phyloP scores from a whole-genome alignment of 305 asterid species.

The Ajuga reptans region DNA sequence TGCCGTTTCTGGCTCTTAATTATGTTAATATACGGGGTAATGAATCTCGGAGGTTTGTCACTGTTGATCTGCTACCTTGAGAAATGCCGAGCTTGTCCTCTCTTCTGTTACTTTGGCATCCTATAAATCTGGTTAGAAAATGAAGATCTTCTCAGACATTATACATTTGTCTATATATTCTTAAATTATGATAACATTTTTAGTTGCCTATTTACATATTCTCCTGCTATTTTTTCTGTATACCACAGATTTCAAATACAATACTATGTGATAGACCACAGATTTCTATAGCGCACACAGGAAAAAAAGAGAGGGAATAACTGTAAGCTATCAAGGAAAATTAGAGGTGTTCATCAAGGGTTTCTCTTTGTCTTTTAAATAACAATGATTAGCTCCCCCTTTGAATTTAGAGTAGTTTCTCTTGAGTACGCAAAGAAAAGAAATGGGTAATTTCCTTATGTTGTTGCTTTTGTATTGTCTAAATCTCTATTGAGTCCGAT shows the following conservation, averaged over 20 bases:
- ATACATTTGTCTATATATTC: neutral
- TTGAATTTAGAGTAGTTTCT: neutral
- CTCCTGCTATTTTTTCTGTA: neutral
- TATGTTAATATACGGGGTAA: neutral
- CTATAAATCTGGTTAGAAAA: neutral
- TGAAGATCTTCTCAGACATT: neutral
- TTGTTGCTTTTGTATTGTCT: constrained; percentile 2
- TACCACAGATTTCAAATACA: neutral
- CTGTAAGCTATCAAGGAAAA: neutral
- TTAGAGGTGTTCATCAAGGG: neutral
- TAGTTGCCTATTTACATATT: neutral
- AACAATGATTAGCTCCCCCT: neutral
- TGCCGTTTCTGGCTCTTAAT: neutral
- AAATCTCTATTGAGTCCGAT: neutral
- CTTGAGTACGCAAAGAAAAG: neutral
- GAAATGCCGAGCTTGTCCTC: neutral
- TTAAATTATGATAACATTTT: neutral
- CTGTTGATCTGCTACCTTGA: constrained; percentile 1
- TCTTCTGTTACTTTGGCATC: neutral
- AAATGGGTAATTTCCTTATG: neutral
- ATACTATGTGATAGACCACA: neutral
- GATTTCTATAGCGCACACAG: neutral
- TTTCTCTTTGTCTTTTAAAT: neutral
- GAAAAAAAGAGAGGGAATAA: neutral
- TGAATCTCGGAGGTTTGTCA: neutral